Conservation (phyloP, 2,329 filamentous ascomycete genomes). For the Akanthomyces muscarius region DNA sequence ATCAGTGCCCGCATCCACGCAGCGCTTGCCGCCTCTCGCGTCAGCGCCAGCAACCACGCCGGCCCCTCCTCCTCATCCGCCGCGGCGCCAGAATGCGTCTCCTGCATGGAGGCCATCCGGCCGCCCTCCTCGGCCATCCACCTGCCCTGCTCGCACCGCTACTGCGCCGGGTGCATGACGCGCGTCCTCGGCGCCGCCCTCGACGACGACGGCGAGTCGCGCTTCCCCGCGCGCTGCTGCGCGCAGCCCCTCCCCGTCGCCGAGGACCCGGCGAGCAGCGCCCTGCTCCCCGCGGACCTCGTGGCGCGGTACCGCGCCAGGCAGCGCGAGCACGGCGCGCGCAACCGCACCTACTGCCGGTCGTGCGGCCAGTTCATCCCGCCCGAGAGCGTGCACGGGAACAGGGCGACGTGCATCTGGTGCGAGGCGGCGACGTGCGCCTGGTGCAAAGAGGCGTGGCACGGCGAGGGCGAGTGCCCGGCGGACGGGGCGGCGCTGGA, state of each 20-base stretch:
- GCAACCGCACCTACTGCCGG: neutral
- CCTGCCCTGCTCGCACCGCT: neutral
- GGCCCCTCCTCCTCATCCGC: too few relatives aligned
- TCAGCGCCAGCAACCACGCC: too few relatives aligned
- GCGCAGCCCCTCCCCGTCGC: neutral
- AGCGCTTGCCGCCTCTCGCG: too few relatives aligned
- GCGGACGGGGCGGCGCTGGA: neutral
- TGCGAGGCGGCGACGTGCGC: neutral
- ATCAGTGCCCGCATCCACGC: too few relatives aligned
- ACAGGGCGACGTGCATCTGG: neutral
- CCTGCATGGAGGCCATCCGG: too few relatives aligned
- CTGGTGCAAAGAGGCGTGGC: neutral
- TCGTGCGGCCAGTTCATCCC: neutral
- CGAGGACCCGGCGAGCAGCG: neutral
- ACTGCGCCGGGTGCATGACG: neutral
- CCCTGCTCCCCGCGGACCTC: neutral
- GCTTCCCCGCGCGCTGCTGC: neutral
- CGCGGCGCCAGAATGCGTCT: too few relatives aligned
- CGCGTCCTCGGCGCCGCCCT: neutral
- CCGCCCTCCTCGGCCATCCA: neutral
- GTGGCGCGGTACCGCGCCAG: neutral
- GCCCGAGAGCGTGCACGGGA: neutral
- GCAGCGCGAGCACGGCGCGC: neutral
- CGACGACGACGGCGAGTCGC: neutral
- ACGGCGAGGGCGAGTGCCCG: neutral